A percentile compares a stretch with the other conserved stretches of the same genome.
Conservation (phyloP, 73 alveolate genomes). For the Paramecium primaurelia region DNA sequence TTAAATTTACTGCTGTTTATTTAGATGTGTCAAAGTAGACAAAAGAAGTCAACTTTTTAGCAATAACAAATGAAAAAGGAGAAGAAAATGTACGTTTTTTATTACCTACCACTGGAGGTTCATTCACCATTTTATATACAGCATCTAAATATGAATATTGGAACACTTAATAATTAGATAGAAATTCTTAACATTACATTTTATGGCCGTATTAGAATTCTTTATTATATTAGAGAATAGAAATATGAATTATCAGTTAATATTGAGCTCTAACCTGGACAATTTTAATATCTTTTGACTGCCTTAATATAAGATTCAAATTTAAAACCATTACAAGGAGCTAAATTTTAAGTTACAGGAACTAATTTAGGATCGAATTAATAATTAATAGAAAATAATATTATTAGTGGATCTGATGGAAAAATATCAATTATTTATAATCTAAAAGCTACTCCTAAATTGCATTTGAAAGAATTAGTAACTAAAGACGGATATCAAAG, state of each 20-base stretch:
- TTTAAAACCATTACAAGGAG: background rate
- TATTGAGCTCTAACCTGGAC: background rate
- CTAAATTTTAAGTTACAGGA: background rate
- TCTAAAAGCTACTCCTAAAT: background rate
- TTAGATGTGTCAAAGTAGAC: background rate
- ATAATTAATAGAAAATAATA: background rate
- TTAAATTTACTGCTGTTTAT: background rate
- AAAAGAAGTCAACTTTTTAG: background rate
- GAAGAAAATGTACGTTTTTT: background rate
- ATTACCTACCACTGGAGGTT: background rate
- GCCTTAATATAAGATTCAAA: background rate
- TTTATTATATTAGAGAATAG: background rate
- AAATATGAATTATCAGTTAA: constrained; percentile 13
- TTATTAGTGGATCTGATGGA: background rate
- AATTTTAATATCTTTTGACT: background rate
- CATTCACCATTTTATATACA: background rate
- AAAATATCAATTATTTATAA: background rate
- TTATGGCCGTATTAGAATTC: constrained; percentile 1
- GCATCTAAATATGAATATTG: background rate
- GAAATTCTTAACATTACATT: background rate
- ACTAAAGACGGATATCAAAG: background rate
- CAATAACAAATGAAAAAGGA: background rate
- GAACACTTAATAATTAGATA: background rate
- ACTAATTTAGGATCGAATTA: background rate
- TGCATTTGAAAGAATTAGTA: background rate